Evolutionary conservation across 1,139 yeast species (phyloP), one percentile per base, ranked within the genome.

Genomic region (Taiozyma sp.): DNA sequence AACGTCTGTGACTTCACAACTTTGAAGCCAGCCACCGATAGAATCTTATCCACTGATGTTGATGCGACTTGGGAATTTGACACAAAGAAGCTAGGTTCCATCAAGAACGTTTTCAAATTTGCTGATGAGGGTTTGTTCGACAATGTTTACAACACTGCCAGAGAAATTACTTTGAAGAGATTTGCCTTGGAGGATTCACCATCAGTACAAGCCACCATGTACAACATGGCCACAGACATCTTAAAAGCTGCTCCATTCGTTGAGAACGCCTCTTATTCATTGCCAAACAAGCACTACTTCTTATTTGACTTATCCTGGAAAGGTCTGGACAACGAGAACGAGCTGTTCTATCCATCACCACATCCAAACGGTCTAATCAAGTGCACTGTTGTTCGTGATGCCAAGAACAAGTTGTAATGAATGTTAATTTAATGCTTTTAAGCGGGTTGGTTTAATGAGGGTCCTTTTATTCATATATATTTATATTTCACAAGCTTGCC

Each of bases 191-290:
- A 90, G 69, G 83, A 88, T 69, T 88, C 96, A 10, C 81, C 96
- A 21, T 85, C 95, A 19, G 97, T 90, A 47, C 97, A 90, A 73
- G 96, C 96, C 43, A 90, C 97, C 55, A 89, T 89, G 97, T 90
- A 81, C 76, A 88, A 89, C 75, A 90, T 90, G 93, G 77, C 88
- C 42, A 76, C 80, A 55, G 81, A 81, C 57, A 88, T 90, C 58
- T 77, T 90, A 65, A 75, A 72, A 49, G 66, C 63, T 48, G 84
- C 80, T 52, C 75, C 82, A 7, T 75, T 75, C 55, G 74, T 90
- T 50, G 78, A 74, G 53, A 74, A 75, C 45, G 96, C 89, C 43
- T 70, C 83, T 50, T 90, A 88, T 68, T 72, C 78, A 43, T 78
- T 90, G 65, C 97, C 97, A 63, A 90, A 90, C 77, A 90, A 88